Conservation (phyloP, 306 rosid genomes). For the Vigna angularis region DNA sequence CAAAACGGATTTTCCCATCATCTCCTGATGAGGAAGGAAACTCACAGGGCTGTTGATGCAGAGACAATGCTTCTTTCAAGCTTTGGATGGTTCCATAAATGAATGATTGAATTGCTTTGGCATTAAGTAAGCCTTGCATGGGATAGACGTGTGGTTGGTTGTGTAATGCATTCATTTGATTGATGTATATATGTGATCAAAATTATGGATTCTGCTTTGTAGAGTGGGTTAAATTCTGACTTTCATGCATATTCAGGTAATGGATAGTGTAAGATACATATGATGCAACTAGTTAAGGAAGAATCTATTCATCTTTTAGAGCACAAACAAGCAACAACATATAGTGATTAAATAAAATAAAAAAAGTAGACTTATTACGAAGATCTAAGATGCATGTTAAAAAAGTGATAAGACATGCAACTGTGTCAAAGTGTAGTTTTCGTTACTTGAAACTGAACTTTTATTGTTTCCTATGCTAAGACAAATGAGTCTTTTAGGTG, state of each 20-base stretch:
- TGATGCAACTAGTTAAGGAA: background rate
- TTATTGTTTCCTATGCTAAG: background rate
- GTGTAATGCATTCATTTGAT: constrained; percentile 59
- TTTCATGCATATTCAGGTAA: constrained; percentile 26
- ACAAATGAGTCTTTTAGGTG: too few species aligned
- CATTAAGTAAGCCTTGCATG: constrained; percentile 50
- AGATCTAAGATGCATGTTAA: background rate
- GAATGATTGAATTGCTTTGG: constrained; percentile 44
- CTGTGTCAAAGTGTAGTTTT: background rate
- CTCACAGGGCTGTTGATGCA: constrained; percentile 49
- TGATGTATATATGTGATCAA: constrained; percentile 61
- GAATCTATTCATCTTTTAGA: background rate
- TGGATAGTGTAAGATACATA: constrained; percentile 9
- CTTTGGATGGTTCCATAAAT: constrained; percentile 33
- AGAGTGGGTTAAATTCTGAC: constrained; percentile 35
- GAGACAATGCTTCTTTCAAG: constrained; percentile 22
- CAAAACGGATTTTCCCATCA: constrained; percentile 75
- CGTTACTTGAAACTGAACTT: background rate
- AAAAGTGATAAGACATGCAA: background rate
- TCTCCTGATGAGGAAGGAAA: constrained; percentile 62
- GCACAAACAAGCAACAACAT: background rate
- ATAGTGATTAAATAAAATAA: background rate
- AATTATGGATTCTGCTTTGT: constrained; percentile 35
- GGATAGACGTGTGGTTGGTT: constrained; percentile 51
- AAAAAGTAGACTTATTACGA: background rate